Base-by-base conservation (phyloP, 371 early-diverging fungal genomes). In the Lichtheimia corymbifera region DNA sequence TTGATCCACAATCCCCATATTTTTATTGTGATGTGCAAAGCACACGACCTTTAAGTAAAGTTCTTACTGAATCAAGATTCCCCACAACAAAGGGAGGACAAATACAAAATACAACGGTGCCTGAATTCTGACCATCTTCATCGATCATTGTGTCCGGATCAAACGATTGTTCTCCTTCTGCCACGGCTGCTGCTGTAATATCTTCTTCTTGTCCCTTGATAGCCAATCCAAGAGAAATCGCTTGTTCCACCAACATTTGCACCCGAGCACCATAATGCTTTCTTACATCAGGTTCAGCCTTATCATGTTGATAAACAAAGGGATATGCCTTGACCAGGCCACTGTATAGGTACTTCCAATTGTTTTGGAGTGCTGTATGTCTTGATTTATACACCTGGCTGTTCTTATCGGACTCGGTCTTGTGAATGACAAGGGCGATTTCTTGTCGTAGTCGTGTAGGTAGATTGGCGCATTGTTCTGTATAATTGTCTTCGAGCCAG, bases 141-240 rank as follows among this genome's bases (percentile, higher is more conserved):
- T 69, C 68, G 6, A 63, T 63, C 70, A 70, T 70, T 3, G 51
- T 62, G 2, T 70, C 70, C 18, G 61, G 54, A 53, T 80, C 76
- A 50, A 80, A 66, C 0, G n/a, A 22, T 47, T 80, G 77, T 12
- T 68, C 53, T 12, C 77, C 75, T 55, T 77, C 77, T 13, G 64
- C 63, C 11, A 77, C 71, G 47, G 71, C 77, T 35, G 77, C 71
- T 27, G 77, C 75, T 9, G 77, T 73, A 55, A 80, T 77, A 55
- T 75, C 80, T 5, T 70, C 64, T 59, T 80, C 80, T 43, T 73
- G 73, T 9, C 80, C 77, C 15, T 77, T 73, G 58, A 80, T 75
- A 6, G 80, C 77, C 51, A 73, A 69, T 0, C 75, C 77, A 24
- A 80, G 68, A n/a, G 65, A 30, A 11, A 72, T 65, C 3, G 77